A percentile compares a stretch with the other conserved stretches of the same genome.
Evolutionary conservation across 2,329 filamentous ascomycete genomes (phyloP).

Genomic region (Anisogramma anomala): DNA sequence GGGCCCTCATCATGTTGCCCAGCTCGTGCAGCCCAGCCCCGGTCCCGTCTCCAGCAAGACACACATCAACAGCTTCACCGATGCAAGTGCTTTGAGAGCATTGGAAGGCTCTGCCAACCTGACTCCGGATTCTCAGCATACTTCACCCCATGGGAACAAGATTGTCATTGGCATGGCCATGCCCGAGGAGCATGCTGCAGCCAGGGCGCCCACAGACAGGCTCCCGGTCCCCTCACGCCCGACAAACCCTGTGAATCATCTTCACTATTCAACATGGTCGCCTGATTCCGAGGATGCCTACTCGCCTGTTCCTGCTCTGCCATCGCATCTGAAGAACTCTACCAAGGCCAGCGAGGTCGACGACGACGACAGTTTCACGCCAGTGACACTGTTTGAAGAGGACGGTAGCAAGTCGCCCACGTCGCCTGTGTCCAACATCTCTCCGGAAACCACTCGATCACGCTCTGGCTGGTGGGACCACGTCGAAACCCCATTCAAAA

Average conservation of each 20-base stretch:
- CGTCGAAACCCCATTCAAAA: conserved; percentile 57
- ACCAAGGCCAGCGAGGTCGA: conserved; percentile 32
- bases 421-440: conserved; percentile 27
- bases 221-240: conserved; percentile 15
- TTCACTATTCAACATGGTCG: conserved; percentile 39
- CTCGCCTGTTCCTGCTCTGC: conserved; percentile 42
- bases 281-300: conserved; percentile 46
- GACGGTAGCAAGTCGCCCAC: conserved; percentile 36
- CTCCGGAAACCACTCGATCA: conserved; percentile 39
- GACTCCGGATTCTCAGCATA: conserved; percentile 26
- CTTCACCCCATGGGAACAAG: conserved; percentile 58
- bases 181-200: conserved; percentile 38
- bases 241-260: conserved; percentile 20
- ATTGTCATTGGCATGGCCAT: conserved; percentile 63
- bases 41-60: conserved; percentile 11
- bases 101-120: conserved; percentile 45
- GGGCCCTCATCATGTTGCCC: conserved; percentile 28
- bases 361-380: conserved; percentile 39
- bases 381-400: conserved; percentile 60
- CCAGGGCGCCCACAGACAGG: conserved; percentile 29
- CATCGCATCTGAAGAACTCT: conserved; percentile 28
- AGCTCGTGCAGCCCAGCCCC: conserved; percentile 18
- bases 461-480: conserved; percentile 70
- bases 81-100: conserved; percentile 47
- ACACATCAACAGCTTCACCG: conserved; percentile 36